Evolutionary conservation across 192 early-diverging fungal genomes (phyloP).

Genomic region (Linderina pennispora): DNA sequence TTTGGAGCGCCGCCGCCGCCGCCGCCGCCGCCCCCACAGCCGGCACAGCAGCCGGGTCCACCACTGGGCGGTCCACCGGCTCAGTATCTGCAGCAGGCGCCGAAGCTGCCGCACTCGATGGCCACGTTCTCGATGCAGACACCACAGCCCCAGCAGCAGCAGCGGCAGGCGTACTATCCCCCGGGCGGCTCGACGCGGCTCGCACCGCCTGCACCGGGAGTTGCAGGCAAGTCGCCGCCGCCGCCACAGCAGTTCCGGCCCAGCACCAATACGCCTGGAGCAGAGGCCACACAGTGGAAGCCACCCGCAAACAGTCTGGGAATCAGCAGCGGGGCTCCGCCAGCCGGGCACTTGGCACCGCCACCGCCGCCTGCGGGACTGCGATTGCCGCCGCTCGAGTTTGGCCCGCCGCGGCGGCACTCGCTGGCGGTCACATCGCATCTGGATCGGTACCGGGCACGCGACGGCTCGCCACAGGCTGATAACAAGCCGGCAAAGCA

Average conservation of each 20-base stretch:
- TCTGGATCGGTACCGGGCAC: constrained; percentile 40
- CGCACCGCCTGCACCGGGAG: not conserved
- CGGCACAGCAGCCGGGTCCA: constrained; percentile 1
- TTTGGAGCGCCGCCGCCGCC: constrained; percentile 1
- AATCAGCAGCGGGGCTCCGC: not conserved
- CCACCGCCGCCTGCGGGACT: constrained; percentile 3
- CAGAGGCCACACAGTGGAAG: constrained; percentile 1
- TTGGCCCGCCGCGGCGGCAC: constrained; percentile 38
- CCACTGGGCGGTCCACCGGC: too few species aligned
- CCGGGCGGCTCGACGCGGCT: too few species aligned
- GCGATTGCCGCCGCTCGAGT: constrained; percentile 40
- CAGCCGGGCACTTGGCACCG: not conserved
- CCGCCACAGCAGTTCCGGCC: not conserved
- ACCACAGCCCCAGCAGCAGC: not conserved
- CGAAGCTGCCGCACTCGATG: not conserved
- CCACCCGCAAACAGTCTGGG: not conserved
- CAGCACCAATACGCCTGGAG: not conserved
- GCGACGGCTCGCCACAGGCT: constrained; percentile 26
- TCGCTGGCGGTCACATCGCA: constrained; percentile 46
- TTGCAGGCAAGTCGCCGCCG: not conserved
- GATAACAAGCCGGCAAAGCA: not conserved
- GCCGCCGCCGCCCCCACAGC: not conserved
- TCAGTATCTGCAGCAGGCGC: not conserved
- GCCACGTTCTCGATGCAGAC: not conserved
- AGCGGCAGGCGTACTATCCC: constrained; percentile 2